These are phyloP conservation scores for Vitis hybrid DNA, from an alignment of 177 flowering plant species.

Conservation along the genomic window DNA sequence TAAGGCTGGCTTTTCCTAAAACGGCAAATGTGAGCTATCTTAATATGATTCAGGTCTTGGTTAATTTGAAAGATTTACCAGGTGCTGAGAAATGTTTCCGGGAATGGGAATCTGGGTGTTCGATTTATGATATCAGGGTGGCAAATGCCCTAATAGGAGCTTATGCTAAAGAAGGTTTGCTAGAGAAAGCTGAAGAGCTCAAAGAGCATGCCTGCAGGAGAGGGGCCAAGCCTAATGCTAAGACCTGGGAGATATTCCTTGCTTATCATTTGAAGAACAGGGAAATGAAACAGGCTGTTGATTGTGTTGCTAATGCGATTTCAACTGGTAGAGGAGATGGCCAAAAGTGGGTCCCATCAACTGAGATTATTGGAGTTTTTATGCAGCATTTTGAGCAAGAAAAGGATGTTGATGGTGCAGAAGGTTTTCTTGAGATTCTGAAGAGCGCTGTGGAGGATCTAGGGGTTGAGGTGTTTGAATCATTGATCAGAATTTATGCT, in stretches of 20 bases:
- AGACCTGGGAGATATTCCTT: slow-evolving; percentile 82
- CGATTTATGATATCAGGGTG: slow-evolving; percentile 75
- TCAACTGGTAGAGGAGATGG: slow-evolving; percentile 61
- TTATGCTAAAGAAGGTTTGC: slow-evolving; percentile 48
- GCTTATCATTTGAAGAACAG: slow-evolving; percentile 62
- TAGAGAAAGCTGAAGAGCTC: slow-evolving; percentile 64
- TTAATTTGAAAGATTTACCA: slow-evolving; percentile 74
- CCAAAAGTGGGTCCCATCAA: slow-evolving; percentile 71
- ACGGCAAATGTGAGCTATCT: slow-evolving; percentile 78
- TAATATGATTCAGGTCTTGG: slow-evolving; percentile 81
- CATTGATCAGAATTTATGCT: slow-evolving; percentile 74
- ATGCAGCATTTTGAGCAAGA: slow-evolving; percentile 71
- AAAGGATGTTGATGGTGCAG: slow-evolving; percentile 87
- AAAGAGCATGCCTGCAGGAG: slow-evolving; percentile 50
- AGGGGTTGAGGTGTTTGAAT: slow-evolving; percentile 58
- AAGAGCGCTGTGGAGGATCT: slow-evolving; percentile 45
- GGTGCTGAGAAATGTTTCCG: slow-evolving; percentile 89
- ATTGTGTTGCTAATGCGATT: slow-evolving; percentile 69
- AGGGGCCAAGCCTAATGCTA: slow-evolving; percentile 77
- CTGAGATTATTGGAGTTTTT: slow-evolving; percentile 38
- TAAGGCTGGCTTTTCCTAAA: slow-evolving; percentile 72
- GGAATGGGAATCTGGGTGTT: slow-evolving; percentile 70
- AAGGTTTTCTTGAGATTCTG: slow-evolving; percentile 58
- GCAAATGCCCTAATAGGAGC: slow-evolving; percentile 73
- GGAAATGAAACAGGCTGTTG: slow-evolving; percentile 48